Base-by-base conservation (phyloP, 345 rosid species). In the Heritiera fomes region DNA sequence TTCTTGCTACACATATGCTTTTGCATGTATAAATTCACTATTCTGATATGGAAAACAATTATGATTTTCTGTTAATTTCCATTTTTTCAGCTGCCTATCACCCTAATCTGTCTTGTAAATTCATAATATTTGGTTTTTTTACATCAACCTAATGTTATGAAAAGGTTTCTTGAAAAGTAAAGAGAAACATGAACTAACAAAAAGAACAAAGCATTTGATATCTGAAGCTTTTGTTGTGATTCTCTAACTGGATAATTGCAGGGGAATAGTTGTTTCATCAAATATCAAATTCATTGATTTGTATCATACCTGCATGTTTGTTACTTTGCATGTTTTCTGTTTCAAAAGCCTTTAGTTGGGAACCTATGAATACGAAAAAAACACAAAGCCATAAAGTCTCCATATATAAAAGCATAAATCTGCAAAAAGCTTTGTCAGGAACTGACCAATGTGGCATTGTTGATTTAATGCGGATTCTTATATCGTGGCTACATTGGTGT, bases 401-500 rank as follows among this genome's bases (percentile, higher is more conserved):
- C 53, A 7, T 70, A 8, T 59, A 10, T 49, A 12, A 67, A 17
- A 34, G 20, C 32, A 50, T 20, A 5, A 38, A 32, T 61, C n/a
- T 20, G 7, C 11, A 55, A 20, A 40, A 40, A 55, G 49, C 62
- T 73, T 73, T 32, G 28, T 41, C 40, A 40, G 65, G 47, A 38
- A 38, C 17, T n/a, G 14, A 34, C 46, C 13, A 14, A 18, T 41
- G 50, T 58, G 63, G 6, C 77, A 58, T 74, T 55, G 58, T 40
- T 74, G 34, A 74, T 56, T 73, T 73, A 40, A 56, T 74, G 65
- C 20, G 65, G 66, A 75, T 75, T 75, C 77, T 60, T 60, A 3
- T 43, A 59, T 75, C 68, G 68, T 67, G 15, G 77, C 60, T 75
- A 43, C 68, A 5, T 75, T 40, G 49, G 50, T 75, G 68, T 75